phyloP scores from a whole-genome alignment of 129 eudicot genomes.

The Glebionis coronaria region DNA sequence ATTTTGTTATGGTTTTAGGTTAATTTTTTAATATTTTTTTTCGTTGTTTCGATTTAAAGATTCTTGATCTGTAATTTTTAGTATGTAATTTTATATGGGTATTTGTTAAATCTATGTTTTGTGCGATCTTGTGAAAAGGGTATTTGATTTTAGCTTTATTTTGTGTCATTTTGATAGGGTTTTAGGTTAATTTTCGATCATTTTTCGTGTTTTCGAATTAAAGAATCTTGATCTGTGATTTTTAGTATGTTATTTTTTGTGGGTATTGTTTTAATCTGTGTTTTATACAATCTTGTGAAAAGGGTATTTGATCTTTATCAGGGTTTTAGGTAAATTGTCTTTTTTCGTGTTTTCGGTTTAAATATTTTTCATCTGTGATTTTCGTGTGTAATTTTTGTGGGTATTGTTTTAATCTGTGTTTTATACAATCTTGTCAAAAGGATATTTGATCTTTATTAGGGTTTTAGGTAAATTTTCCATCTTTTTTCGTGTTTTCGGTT shows the following conservation, averaged over 20 bases:
- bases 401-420: too few species aligned
- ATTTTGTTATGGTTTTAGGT: background rate
- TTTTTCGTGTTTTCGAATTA: background rate
- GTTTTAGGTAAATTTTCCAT: too few species aligned
- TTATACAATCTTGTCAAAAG: too few species aligned
- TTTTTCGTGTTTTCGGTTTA: too few species aligned
- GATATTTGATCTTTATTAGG: too few species aligned
- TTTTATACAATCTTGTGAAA: constrained; percentile 1
- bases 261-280: background rate
- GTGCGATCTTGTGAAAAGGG: constrained; percentile 1
- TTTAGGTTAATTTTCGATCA: background rate
- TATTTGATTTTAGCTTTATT: background rate
- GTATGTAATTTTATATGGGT: too few species aligned
- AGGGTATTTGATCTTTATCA: too few species aligned
- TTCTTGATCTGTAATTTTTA: background rate
- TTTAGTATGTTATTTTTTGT: background rate
- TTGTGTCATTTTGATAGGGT: background rate
- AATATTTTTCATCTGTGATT: too few species aligned
- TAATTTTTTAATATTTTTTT: background rate
- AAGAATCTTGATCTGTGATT: background rate
- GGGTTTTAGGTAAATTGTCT: too few species aligned
- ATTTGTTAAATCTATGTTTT: background rate
- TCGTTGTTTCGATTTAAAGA: too few species aligned
- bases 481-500: too few species aligned
- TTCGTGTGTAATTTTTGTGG: too few species aligned